Evolutionary conservation across 129 eudicot genomes (phyloP), one percentile per base, ranked within the genome.

Genomic region (Flaveria ramosissima): DNA sequence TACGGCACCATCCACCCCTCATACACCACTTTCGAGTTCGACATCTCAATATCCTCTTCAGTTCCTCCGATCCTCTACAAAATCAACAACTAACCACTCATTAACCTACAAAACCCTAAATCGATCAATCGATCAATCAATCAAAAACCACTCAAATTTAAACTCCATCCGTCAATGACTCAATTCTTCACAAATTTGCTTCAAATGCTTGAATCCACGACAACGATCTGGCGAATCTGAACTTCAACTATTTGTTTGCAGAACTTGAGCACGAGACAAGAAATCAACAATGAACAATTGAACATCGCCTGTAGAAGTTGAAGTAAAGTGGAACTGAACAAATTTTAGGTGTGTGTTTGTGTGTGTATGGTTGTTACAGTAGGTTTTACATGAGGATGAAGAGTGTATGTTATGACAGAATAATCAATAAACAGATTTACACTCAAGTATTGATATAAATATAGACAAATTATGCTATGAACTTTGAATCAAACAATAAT

Each of bases 1-100:
- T 89, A 92, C 76, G 97, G 80, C 42, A 95, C 99, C 97, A 95
- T 89, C 99, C 99, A 95, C 32, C 99, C 99, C 64, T 95, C 99
- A 75, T 95, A 92, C 24, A 95, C 96, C 36, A 91, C 97, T 84
- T 95, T 95, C 57, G 97, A 83, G 83, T 86, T 89, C 59, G 77
- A 73, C 86, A 80, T 80, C 76, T 62, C 52, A 9, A 57, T 50
- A 20, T 41, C 68, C 56, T 50, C 56, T 70, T 6, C 11, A 23
- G 59, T 19, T 55, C 26, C 32, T 19, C 32, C 52, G 47, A 43
- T 83, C 79, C 75, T 46, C 84, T 66, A 81, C 13, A 60, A 21
- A 8, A 27, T 6, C 75, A 68, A 73, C 43, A 74, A 59, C 70
- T 46, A 69, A 76, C 78, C 19, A 80, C 48, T 71, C 75, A 62